phyloP scores from a whole-genome alignment of 2,329 filamentous ascomycete species.

The Aspergillus sp. region DNA sequence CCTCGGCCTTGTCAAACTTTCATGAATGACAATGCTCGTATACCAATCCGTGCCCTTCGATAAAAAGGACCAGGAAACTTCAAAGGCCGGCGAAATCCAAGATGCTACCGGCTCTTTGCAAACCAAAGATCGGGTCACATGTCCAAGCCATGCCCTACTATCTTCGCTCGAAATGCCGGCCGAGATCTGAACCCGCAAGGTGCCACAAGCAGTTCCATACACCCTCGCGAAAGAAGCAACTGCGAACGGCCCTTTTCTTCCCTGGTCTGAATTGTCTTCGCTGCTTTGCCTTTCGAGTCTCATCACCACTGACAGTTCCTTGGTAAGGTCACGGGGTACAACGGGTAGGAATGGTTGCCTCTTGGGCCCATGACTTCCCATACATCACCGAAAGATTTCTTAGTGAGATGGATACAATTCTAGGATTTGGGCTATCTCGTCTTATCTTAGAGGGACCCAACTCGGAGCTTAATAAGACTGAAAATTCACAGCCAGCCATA shows the following conservation, averaged over 20 bases:
- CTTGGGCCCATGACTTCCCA: constrained; percentile 87
- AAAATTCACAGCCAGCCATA: constrained; percentile 90
- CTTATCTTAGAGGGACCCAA: constrained; percentile 81
- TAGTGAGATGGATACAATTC: constrained; percentile 78
- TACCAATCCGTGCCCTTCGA: constrained; percentile 12
- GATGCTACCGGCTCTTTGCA: constrained; percentile 17
- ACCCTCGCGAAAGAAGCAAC: constrained; percentile 10
- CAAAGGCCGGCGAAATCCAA: constrained; percentile 9
- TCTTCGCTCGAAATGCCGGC: neutral
- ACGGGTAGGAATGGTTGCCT: constrained; percentile 79
- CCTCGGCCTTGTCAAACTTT: neutral
- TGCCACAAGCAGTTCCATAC: constrained; percentile 3
- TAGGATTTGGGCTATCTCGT: constrained; percentile 72
- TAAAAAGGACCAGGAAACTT: constrained; percentile 17
- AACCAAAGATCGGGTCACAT: constrained; percentile 1
- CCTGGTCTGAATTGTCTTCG: constrained; percentile 34
- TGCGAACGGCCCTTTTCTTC: constrained; percentile 50
- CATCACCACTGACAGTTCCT: constrained; percentile 13
- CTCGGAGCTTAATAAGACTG: constrained; percentile 72
- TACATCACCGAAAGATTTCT: constrained; percentile 71
- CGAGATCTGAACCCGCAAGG: neutral
- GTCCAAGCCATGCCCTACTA: constrained; percentile 4
- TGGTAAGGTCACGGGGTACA: constrained; percentile 78
- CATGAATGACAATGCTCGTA: constrained; percentile 16
- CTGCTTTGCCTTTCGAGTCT: neutral